Base-by-base conservation (phyloP, 768 basidiomycete species). In the Pleurotus tuoliensis region DNA sequence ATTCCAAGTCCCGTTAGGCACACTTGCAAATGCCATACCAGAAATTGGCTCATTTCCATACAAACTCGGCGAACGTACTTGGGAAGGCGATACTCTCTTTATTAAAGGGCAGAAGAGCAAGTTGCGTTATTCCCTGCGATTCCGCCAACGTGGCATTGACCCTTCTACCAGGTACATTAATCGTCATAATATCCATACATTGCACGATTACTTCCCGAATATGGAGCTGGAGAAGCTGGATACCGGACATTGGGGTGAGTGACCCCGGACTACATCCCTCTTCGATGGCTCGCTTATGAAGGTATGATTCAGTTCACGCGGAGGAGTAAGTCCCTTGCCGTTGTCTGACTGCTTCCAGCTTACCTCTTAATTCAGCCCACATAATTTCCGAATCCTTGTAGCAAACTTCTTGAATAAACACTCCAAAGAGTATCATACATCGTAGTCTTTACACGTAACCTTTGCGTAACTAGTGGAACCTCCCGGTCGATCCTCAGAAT, bases 221-320 rank as follows among this genome's bases (percentile, higher is more conserved):
- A 80, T 83, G 75, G 65, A 62, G 8, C 63, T 95, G 7, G 80
- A 84, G 64, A 77, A 70, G 22, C 69, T 96, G 24, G 86, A 92
- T 57, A 74, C 93, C 0, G 85, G 87, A 1, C 94, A 98, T 69
- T 98, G 94, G 94, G 88, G 90, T 91, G 66, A 59, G 84, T 69
- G 5, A 39, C 8, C 30, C 30, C 30, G 30, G 11, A 34, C 5
- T 18, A 27, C 24, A 9, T 37, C 11, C 11, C 38, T 12, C 3
- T 45, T 37, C 27, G 45, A n/a, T 27, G 20, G 48, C 9, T 34
- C 25, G 13, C 18, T 47, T 16, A 37, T 56, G 55, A 56, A n/a
- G 4, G 1, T 3, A 24, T 22, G 5, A 1, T 57, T 16, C 58
- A 92, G 90, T 95, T 16, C 93, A 95, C 60, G 88, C 90, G 13